Evolutionary conservation across 768 basidiomycete genomes (phyloP), one percentile per base, ranked within the genome.

Genomic region (Kwoniella botswanensis): DNA sequence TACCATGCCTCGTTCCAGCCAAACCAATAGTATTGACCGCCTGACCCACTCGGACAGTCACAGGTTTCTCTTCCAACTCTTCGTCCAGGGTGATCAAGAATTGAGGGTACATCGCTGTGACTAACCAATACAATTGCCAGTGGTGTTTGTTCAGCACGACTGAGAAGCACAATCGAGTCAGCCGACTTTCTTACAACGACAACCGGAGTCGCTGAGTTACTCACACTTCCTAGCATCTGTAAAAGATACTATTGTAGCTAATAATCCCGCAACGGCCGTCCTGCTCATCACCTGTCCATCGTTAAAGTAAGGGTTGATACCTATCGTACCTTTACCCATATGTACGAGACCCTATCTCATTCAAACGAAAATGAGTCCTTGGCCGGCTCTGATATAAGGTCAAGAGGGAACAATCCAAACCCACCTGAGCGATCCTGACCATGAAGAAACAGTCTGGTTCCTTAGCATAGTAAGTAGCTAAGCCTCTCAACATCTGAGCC

Each of bases 291-390:
- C 90, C 65, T 88, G 89, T 50, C 96, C 89, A 84, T 98, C 96
- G 43, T 88, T 88, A 88, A 92, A 98, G 90, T 97, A 98, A 3
- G 97, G 96, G 83, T 96, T 98, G 76, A 99, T 86, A 12, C 93
- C 92, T 81, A 99, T 93, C 15, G 95, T 98, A 44, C 97, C 97
- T 85, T 99, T 99, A 83, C 97, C 97, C 95, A 98, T 95, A 83
- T 98, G 94, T n/a, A 98, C 92, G 76, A 98, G 85, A 21, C 97
- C 97, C 84, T 98, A 92, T n/a, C 7, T 1, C 1, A 44, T 15
- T 29, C 7, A 52, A 63, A 12, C 46, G 6, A 62, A 15, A 21
- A 44, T 41, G 15, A 29, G n/a, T 21, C 57, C 18, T 18, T 50
- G 13, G 12, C 46, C 46, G 17, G 1, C 12, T 50, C 46, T 35